A percentile compares a stretch with the other conserved stretches of the same genome.
Conservation (phyloP, 805 yeast genomes). For the Candida verbasci region DNA sequence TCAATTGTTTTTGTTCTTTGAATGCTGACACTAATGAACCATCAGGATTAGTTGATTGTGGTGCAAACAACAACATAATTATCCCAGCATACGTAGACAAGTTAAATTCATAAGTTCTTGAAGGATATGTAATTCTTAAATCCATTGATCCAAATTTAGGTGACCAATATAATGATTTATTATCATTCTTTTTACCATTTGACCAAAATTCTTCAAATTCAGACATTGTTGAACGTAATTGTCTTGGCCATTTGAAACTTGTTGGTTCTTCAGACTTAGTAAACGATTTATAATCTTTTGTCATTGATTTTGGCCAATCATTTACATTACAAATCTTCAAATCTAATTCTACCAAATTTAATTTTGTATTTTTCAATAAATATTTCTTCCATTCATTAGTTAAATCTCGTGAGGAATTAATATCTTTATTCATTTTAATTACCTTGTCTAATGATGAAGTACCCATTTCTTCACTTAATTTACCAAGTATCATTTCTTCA, state of each 20-base stretch:
- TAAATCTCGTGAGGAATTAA: slow-evolving; percentile 42
- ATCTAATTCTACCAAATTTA: slow-evolving; percentile 27
- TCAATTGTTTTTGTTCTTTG: slow-evolving; percentile 50
- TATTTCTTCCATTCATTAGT: slow-evolving; percentile 36
- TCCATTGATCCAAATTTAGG: slow-evolving; percentile 83
- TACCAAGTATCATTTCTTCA: slow-evolving; percentile 65
- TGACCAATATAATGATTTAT: slow-evolving; percentile 60
- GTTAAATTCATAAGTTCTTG: slow-evolving; percentile 69
- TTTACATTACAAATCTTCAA: slow-evolving; percentile 40
- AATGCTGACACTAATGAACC: slow-evolving; percentile 35
- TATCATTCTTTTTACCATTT: slow-evolving; percentile 35
- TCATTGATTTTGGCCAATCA: slow-evolving; percentile 45
- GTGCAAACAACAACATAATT: slow-evolving; percentile 66
- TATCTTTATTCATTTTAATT: slow-evolving; percentile 85
- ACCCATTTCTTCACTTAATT: slow-evolving; percentile 73
- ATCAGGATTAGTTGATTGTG: slow-evolving; percentile 24
- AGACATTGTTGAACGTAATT: slow-evolving; percentile 30
- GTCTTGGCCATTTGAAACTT: slow-evolving; percentile 36
- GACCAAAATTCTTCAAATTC: slow-evolving; percentile 41
- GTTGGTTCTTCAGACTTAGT: slow-evolving; percentile 17
- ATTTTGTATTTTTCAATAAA: slow-evolving; percentile 7
- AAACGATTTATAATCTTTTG: slow-evolving; percentile 36
- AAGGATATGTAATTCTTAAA: slow-evolving; percentile 63
- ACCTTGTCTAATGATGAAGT: slow-evolving; percentile 72
- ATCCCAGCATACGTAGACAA: slow-evolving; percentile 80